Evolutionary conservation across 352 stramenopile species (phyloP).

Genomic region (Phytophthora podocarpi): DNA sequence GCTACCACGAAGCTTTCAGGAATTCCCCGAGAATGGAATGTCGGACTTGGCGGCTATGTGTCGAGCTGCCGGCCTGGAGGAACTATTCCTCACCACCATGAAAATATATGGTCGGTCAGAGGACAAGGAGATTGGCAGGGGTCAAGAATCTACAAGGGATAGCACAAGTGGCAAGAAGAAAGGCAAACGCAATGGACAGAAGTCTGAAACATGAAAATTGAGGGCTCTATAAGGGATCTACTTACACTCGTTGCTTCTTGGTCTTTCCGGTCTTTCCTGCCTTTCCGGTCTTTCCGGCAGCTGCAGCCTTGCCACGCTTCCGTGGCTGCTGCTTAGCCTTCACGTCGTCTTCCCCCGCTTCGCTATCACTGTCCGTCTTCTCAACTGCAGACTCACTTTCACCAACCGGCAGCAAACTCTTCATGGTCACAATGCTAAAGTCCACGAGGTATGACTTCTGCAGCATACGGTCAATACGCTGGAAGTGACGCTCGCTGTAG

Average conservation of each 20-base stretch:
- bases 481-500: slow-evolving; percentile 98
- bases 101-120: slow-evolving; percentile 64
- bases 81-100: slow-evolving; percentile 82
- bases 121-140: not conserved
- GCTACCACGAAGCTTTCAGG: slow-evolving; percentile 51
- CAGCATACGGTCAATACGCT: slow-evolving; percentile 95
- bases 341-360: slow-evolving; percentile 18
- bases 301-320: slow-evolving; percentile 29
- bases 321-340: slow-evolving; percentile 31
- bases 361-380: slow-evolving; percentile 50
- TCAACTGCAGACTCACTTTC: slow-evolving; percentile 35
- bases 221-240: slow-evolving; percentile 35
- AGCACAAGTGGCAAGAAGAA: slow-evolving; percentile 28
- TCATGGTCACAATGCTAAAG: slow-evolving; percentile 91
- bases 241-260: slow-evolving; percentile 64
- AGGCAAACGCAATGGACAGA: not conserved
- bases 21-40: slow-evolving; percentile 76
- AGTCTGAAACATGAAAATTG: slow-evolving; percentile 18
- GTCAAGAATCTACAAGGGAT: not conserved
- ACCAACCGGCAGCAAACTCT: slow-evolving; percentile 69
- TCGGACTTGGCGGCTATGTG: slow-evolving; percentile 60
- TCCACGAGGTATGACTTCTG: slow-evolving; percentile 98
- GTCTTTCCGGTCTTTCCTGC: slow-evolving; percentile 23
- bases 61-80: slow-evolving; percentile 49
- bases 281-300: slow-evolving; percentile 40